A percentile compares a stretch with the other conserved stretches of the same genome.
Evolutionary conservation across 2,329 filamentous ascomycete genomes (phyloP).

Genomic region (Monosporascus sp.): DNA sequence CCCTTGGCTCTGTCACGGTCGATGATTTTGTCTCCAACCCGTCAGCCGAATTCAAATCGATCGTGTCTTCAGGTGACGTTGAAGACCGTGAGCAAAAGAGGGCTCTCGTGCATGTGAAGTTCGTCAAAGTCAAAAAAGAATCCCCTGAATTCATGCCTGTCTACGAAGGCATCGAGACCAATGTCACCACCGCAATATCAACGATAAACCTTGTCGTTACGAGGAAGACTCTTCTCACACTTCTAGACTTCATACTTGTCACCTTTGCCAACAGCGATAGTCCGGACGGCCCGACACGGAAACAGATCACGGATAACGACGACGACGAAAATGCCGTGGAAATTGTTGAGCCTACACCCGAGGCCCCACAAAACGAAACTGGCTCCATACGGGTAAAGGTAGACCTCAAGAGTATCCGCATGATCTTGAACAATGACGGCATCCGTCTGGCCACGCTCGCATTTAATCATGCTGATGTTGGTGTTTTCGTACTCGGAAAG

Average conservation of each 20-base stretch:
- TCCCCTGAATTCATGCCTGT: slow-evolving; percentile 91
- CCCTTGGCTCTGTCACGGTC: slow-evolving; percentile 78
- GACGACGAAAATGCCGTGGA: slow-evolving; percentile 36
- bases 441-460: slow-evolving; percentile 90
- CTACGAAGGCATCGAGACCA: slow-evolving; percentile 90
- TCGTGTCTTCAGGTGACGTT: slow-evolving; percentile 77
- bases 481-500: slow-evolving; percentile 79
- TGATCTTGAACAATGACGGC: slow-evolving; percentile 96
- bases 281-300: slow-evolving; percentile 25
- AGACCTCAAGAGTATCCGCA: slow-evolving; percentile 84
- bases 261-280: slow-evolving; percentile 70
- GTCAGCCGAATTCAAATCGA: slow-evolving; percentile 88
- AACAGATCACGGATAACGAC: slow-evolving; percentile 27
- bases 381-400: slow-evolving; percentile 92
- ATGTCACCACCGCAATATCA: slow-evolving; percentile 84
- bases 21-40: slow-evolving; percentile 94
- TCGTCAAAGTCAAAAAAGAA: slow-evolving; percentile 79
- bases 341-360: slow-evolving; percentile 32
- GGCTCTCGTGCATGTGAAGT: slow-evolving; percentile 84
- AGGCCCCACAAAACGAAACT: slow-evolving; percentile 37
- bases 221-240: slow-evolving; percentile 81
- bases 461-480: slow-evolving; percentile 86
- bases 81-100: slow-evolving; percentile 71
- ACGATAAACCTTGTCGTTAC: slow-evolving; percentile 97
- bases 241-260: slow-evolving; percentile 88